Conservation (phyloP, 2,329 filamentous ascomycete species). For the Ophiostoma ips region DNA sequence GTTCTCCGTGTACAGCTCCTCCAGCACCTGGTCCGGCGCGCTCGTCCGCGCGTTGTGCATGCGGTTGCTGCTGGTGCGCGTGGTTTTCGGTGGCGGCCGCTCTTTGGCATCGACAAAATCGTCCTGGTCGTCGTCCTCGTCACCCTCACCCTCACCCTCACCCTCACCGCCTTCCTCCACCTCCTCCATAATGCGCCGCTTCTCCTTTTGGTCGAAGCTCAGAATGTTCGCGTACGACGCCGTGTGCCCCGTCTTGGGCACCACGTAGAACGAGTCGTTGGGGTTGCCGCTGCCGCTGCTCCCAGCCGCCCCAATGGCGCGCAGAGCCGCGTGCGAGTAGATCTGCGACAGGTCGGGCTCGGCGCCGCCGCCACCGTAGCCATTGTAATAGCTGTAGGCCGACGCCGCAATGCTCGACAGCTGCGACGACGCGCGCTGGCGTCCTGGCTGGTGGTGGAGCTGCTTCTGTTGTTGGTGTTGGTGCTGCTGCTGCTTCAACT, state of each 20-base stretch:
- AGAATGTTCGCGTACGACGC: slow-evolving; percentile 88
- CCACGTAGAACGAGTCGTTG: slow-evolving; percentile 81
- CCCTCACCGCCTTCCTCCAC: slow-evolving; percentile 3
- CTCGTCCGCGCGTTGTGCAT: slow-evolving; percentile 16
- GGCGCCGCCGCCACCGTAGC: slow-evolving; percentile 13
- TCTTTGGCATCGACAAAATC: slow-evolving; percentile 84
- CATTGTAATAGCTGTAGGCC: slow-evolving; percentile 7
- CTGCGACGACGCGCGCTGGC: slow-evolving; percentile 14
- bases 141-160: slow-evolving; percentile 15
- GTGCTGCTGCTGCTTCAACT: background rate
- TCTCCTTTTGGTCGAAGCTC: slow-evolving; percentile 53
- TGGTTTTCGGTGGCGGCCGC: slow-evolving; percentile 10
- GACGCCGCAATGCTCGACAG: slow-evolving; percentile 6
- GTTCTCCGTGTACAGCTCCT: slow-evolving; percentile 85
- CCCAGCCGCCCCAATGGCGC: slow-evolving; percentile 56
- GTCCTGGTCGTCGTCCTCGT: slow-evolving; percentile 48
- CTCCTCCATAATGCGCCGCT: slow-evolving; percentile 35
- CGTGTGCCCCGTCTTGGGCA: slow-evolving; percentile 81
- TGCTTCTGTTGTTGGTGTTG: background rate
- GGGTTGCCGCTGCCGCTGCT: slow-evolving; percentile 24
- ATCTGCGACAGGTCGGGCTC: slow-evolving; percentile 71
- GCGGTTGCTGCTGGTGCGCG: slow-evolving; percentile 7
- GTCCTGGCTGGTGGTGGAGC: background rate
- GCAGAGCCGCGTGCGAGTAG: slow-evolving; percentile 73
- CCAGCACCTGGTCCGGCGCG: slow-evolving; percentile 47